Conservation (phyloP, 2,329 filamentous ascomycete genomes). For the Aspergillus bombycis region DNA sequence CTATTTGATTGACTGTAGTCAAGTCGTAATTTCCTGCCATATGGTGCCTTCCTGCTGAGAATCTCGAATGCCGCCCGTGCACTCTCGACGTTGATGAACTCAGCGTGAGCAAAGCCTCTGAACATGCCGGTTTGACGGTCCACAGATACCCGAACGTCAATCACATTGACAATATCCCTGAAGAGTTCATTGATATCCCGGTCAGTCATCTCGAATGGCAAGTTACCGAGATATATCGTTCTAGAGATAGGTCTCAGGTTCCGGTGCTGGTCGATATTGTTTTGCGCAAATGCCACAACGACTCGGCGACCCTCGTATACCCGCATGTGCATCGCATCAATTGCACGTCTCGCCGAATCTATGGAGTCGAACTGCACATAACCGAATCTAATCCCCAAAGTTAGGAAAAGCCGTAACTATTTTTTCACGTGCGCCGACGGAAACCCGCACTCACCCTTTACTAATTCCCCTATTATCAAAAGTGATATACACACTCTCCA, state of each 20-base stretch:
- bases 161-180: conserved; percentile 67
- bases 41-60: conserved; percentile 62
- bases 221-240: conserved; percentile 81
- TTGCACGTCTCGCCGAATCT: conserved; percentile 58
- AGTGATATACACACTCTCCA: conserved; percentile 59
- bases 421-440: neutral
- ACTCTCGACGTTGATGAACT: conserved; percentile 70
- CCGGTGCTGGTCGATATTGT: conserved; percentile 16
- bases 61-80: conserved; percentile 63
- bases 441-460: conserved; percentile 61
- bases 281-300: conserved; percentile 62
- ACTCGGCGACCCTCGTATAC: conserved; percentile 67
- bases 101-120: conserved; percentile 81
- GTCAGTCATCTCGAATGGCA: conserved; percentile 84
- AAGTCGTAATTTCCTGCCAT: conserved; percentile 66
- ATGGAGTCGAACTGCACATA: conserved; percentile 64
- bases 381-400: conserved; percentile 57
- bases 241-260: conserved; percentile 55
- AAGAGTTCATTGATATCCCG: conserved; percentile 80
- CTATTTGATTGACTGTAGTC: conserved; percentile 58
- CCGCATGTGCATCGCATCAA: conserved; percentile 61
- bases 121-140: conserved; percentile 80
- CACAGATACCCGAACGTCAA: conserved; percentile 79
- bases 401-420: neutral
- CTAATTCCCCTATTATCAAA: conserved; percentile 66